Evolutionary conservation across 1,284 basidiomycete species (phyloP).

Genomic region (Moesziomyces parantarcticus): DNA sequence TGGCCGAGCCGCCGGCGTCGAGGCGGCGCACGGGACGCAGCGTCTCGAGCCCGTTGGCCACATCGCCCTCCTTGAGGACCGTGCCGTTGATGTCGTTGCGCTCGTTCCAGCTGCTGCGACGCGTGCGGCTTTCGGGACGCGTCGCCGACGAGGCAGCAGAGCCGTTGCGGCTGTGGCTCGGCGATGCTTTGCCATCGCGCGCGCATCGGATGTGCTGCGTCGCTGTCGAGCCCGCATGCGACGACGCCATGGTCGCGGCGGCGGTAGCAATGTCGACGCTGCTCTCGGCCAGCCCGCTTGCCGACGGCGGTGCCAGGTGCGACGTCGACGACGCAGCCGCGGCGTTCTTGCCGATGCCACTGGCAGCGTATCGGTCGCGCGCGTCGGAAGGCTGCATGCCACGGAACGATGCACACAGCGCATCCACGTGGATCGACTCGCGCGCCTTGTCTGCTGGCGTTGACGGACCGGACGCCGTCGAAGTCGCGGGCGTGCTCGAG

Average conservation of each 20-base stretch:
- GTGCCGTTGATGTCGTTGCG: conserved; percentile 79
- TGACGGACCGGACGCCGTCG: conserved; percentile 43
- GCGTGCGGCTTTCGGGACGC: conserved; percentile 18
- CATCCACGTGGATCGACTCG: conserved; percentile 54
- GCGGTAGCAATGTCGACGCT: conserved; percentile 42
- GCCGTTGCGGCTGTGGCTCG: conserved; percentile 33
- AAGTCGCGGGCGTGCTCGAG: conserved; percentile 52
- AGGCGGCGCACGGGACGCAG: conserved; percentile 92
- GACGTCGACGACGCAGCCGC: conserved; percentile 21
- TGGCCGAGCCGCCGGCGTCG: conserved; percentile 80
- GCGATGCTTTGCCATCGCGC: conserved; percentile 44
- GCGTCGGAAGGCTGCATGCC: conserved; percentile 46
- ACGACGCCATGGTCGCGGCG: conserved; percentile 40
- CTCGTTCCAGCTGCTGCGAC: conserved; percentile 69
- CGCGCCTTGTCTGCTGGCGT: conserved; percentile 43
- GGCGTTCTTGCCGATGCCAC: conserved; percentile 30
- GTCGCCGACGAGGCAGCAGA: conserved; percentile 30
- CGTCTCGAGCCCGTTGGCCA: conserved; percentile 76
- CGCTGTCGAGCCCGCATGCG: conserved; percentile 35
- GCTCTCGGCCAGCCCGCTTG: conserved; percentile 26
- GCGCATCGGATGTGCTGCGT: conserved; percentile 40
- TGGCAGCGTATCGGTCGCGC: conserved; percentile 14
- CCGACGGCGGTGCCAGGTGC: conserved; percentile 34
- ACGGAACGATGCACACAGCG: conserved; percentile 47
- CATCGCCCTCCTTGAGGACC: conserved; percentile 79